phyloP scores from a whole-genome alignment of 208 protist species.

The Wallacemonas sp. region DNA sequence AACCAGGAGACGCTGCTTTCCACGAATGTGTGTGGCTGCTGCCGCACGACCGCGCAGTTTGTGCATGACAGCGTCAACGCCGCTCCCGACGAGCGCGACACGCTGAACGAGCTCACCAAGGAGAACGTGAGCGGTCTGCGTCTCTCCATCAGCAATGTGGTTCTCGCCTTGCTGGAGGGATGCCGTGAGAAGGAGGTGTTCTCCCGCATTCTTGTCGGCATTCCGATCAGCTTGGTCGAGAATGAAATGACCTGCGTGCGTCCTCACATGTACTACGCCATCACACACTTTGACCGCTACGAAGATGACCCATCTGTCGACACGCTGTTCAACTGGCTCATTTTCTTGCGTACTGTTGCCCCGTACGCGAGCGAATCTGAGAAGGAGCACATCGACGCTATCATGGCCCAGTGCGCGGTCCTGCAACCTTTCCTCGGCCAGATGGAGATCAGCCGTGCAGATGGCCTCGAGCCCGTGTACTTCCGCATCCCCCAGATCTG shows the following conservation, averaged over 20 bases:
- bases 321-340: constrained; percentile 81
- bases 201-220: constrained; percentile 49
- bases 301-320: constrained; percentile 47
- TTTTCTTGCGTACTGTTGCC: constrained; percentile 54
- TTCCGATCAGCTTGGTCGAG: constrained; percentile 52
- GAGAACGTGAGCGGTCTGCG: constrained; percentile 49
- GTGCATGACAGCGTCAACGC: constrained; percentile 21
- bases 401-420: constrained; percentile 36
- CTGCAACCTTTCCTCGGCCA: constrained; percentile 53
- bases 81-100: constrained; percentile 19
- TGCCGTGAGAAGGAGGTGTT: constrained; percentile 50
- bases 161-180: constrained; percentile 77
- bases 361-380: constrained; percentile 45
- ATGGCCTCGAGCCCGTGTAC: constrained; percentile 79
- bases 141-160: constrained; percentile 44
- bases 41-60: constrained; percentile 36
- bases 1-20: constrained; percentile 83
- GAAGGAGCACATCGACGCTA: constrained; percentile 39
- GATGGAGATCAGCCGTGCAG: constrained; percentile 73
- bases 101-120: constrained; percentile 31
- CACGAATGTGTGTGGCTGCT: constrained; percentile 53
- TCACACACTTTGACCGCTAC: constrained; percentile 36
- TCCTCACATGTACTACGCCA: constrained; percentile 28
- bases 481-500: constrained; percentile 82
- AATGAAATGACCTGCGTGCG: constrained; percentile 41